phyloP scores from a whole-genome alignment of 108 stramenopile genomes.

The Pinguiococcus pyrenoidosus region DNA sequence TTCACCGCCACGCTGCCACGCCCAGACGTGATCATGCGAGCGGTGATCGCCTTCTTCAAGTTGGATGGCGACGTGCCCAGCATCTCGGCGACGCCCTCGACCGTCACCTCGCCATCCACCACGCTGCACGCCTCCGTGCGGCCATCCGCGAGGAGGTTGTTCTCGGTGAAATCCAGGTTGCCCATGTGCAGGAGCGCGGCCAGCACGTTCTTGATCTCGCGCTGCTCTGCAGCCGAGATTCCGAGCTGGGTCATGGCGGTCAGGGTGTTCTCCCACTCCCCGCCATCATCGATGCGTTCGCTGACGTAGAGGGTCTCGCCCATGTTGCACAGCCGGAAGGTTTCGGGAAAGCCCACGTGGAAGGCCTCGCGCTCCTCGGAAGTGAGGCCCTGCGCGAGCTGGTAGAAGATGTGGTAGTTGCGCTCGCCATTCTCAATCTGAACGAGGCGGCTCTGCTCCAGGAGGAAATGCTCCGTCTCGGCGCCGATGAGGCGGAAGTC shows the following conservation, averaged over 20 bases:
- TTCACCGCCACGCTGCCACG: conserved; percentile 24
- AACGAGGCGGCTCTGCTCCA: conserved; percentile 83
- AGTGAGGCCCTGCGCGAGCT: conserved; percentile 51
- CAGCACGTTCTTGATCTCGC: conserved; percentile 23
- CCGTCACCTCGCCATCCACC: conserved; percentile 7
- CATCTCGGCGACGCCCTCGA: conserved; percentile 21
- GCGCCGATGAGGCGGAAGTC: conserved; percentile 24
- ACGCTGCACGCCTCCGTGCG: not conserved
- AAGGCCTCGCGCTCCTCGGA: not conserved
- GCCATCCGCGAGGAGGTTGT: not conserved
- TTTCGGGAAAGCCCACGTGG: not conserved
- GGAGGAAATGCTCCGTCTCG: conserved; percentile 57
- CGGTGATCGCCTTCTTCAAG: conserved; percentile 7
- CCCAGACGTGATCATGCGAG: not conserved
- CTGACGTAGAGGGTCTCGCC: conserved; percentile 4
- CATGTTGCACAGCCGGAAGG: too few relatives aligned
- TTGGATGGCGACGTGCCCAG: conserved; percentile 18
- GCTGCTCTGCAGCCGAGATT: conserved; percentile 10
- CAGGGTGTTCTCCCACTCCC: conserved; percentile 62
- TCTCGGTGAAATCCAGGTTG: conserved; percentile 16
- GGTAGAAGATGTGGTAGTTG: conserved; percentile 91
- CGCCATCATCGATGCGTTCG: conserved; percentile 50
- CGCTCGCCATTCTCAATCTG: conserved; percentile 60
- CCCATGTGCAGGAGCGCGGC: conserved; percentile 37
- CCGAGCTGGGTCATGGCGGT: conserved; percentile 34